Evolutionary conservation across 441 rosid genomes (phyloP), one percentile per base, ranked within the genome.

Genomic region (Omphalea diandra): DNA sequence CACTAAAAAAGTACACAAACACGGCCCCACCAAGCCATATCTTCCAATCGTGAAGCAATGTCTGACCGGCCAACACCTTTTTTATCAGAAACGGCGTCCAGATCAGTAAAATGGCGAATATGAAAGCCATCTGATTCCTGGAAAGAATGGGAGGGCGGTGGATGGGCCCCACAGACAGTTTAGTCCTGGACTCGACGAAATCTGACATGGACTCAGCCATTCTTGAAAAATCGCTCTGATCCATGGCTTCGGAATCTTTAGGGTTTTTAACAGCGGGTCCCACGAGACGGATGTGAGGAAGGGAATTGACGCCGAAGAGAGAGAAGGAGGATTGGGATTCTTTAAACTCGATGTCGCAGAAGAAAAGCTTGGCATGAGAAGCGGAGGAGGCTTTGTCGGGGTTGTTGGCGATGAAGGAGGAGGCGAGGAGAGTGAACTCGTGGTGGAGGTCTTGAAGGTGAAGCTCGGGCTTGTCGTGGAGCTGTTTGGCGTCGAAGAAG

Each of bases 171-270:
- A 88, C 90, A 12, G 79, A 62, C 43, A 94, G 78, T 27, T 86
- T 82, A 0, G 98, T 85, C 65, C 85, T 77, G 5, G 90, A 83
- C 36, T 86, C 79, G 18, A 94, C 73, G 64, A 94, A 94, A 4
- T 87, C 89, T 0, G 91, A 83, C 98, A 94, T 94, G 0, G 99
- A 92, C 59, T 94, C 99, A 0, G 96, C 99, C 84, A 90, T 72
- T 4, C 96, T 73, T 2, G 99, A 78, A 79, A 79, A 80, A 74
- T 89, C 97, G 0, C 88, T 82, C 44, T 88, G 98, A 63, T 89
- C 93, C 97, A 94, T 94, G 65, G 75, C 81, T 3, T 85, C 87
- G 6, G 98, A 86, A 10, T 90, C 91, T 55, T 87, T 86, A 18
- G 87, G 84, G 29, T 82, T 79, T 36, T 73, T 74, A 2, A 82